phyloP scores from a whole-genome alignment of 352 stramenopile genomes.

The Peronospora farinosa region DNA sequence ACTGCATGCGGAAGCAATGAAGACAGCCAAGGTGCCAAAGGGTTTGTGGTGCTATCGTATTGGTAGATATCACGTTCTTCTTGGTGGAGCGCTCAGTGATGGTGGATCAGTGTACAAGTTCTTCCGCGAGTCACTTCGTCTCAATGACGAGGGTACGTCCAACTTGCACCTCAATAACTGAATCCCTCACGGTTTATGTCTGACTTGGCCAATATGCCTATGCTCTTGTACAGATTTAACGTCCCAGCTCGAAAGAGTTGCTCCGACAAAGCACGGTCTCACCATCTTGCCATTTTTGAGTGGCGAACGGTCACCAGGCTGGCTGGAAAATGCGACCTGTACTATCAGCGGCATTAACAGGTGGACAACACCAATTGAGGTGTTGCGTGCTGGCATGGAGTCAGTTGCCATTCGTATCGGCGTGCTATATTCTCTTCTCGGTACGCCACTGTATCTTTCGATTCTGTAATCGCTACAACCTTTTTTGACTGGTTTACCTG shows the following conservation, averaged over 20 bases:
- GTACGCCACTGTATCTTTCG: conserved; percentile 18
- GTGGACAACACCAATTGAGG: conserved; percentile 81
- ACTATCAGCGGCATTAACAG: conserved; percentile 89
- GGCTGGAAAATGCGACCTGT: conserved; percentile 84
- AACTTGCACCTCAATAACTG: not conserved
- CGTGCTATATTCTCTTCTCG: conserved; percentile 78
- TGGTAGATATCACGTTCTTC: conserved; percentile 69
- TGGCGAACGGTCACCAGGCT: conserved; percentile 90
- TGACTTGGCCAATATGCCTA: not conserved
- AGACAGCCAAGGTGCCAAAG: conserved; percentile 62
- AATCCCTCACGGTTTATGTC: not conserved
- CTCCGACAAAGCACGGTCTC: conserved; percentile 62
- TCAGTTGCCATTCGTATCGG: conserved; percentile 87
- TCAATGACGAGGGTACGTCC: conserved; percentile 39
- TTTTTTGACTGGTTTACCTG: not conserved
- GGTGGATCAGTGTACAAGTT: conserved; percentile 94
- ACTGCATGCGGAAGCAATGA: conserved; percentile 44
- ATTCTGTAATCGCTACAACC: not conserved
- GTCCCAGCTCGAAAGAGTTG: conserved; percentile 41
- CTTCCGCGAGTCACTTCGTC: conserved; percentile 65
- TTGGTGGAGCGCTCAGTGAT: conserved; percentile 94
- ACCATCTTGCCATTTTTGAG: conserved; percentile 89
- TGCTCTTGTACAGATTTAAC: conserved; percentile 12
- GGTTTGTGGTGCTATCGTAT: conserved; percentile 94
- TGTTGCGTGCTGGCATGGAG: conserved; percentile 88